phyloP scores from a whole-genome alignment of 202 grass and related monocot genomes.

The Setaria italica region DNA sequence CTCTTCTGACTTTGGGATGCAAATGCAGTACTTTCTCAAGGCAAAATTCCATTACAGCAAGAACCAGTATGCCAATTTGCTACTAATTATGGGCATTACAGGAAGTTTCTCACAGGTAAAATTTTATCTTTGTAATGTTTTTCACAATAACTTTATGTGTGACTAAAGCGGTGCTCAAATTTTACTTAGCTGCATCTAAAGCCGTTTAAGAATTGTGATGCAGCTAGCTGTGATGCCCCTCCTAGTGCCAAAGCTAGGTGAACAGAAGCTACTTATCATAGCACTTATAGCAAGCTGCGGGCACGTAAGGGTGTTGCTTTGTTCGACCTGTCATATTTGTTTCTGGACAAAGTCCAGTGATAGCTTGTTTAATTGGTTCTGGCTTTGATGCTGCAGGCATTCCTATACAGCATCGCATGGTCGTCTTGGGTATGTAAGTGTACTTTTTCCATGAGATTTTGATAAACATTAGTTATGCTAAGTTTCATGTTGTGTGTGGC shows the following conservation, averaged over 20 bases:
- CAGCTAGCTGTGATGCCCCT: slow-evolving; percentile 81
- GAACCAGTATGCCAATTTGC: slow-evolving; percentile 83
- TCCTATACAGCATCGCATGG: slow-evolving; percentile 87
- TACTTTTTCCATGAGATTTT: background rate
- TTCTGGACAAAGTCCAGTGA: slow-evolving; percentile 18
- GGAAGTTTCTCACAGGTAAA: slow-evolving; percentile 81
- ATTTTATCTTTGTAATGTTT: slow-evolving; percentile 11
- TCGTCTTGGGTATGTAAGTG: slow-evolving; percentile 74
- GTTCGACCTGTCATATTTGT: slow-evolving; percentile 33
- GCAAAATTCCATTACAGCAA: slow-evolving; percentile 85
- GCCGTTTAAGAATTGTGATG: slow-evolving; percentile 36
- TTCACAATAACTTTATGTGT: slow-evolving; percentile 14
- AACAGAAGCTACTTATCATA: slow-evolving; percentile 77
- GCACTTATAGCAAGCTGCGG: slow-evolving; percentile 67
- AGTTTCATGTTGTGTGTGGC: slow-evolving; percentile 29
- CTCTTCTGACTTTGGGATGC: background rate
- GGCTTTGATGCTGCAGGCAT: slow-evolving; percentile 53
- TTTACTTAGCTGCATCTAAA: slow-evolving; percentile 31
- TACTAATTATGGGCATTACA: slow-evolving; percentile 71
- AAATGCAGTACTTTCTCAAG: slow-evolving; percentile 86
- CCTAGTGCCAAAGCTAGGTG: slow-evolving; percentile 68
- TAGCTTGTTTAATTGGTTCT: slow-evolving; percentile 31
- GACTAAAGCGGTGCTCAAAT: background rate
- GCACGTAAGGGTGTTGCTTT: slow-evolving; percentile 56
- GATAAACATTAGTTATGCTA: slow-evolving; percentile 19